Conservation (phyloP, 164 flowering plant species). For the Umbellularia californica region DNA sequence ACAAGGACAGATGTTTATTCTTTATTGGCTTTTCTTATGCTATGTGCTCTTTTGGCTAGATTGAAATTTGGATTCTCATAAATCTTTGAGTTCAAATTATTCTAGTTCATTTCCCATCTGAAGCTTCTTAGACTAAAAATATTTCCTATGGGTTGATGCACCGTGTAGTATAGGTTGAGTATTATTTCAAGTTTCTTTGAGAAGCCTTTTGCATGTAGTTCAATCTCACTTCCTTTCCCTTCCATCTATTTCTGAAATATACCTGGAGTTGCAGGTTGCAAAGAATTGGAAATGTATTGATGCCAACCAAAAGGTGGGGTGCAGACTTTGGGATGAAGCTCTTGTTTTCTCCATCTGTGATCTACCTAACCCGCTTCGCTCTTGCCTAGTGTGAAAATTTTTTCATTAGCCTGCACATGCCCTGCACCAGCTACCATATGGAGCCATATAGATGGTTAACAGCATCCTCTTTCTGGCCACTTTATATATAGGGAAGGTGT, state of each 20-base stretch:
- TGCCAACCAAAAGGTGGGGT: not conserved
- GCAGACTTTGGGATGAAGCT: not conserved
- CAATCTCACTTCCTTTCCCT: not conserved
- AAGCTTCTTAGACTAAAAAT: not conserved
- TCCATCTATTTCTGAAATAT: not conserved
- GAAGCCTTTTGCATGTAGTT: too few species aligned
- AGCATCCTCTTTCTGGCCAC: not conserved
- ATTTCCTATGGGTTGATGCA: not conserved
- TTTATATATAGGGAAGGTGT: not conserved
- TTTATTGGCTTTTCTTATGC: not conserved
- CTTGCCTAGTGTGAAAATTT: not conserved
- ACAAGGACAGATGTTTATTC: not conserved
- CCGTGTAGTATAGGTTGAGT: not conserved
- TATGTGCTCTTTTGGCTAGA: too few species aligned
- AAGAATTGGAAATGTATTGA: not conserved
- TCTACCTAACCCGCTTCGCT: not conserved
- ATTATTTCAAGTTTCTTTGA: not conserved
- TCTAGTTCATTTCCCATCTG: not conserved
- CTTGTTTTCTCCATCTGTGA: not conserved
- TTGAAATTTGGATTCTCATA: too few species aligned
- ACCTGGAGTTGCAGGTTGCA: not conserved
- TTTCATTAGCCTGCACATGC: not conserved
- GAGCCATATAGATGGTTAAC: not conserved
- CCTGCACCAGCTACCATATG: not conserved
- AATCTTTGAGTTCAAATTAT: not conserved